Evolutionary conservation across 2,329 filamentous ascomycete genomes (phyloP), one percentile per base, ranked within the genome.

Genomic region (Trichoderma atrobrunneum): DNA sequence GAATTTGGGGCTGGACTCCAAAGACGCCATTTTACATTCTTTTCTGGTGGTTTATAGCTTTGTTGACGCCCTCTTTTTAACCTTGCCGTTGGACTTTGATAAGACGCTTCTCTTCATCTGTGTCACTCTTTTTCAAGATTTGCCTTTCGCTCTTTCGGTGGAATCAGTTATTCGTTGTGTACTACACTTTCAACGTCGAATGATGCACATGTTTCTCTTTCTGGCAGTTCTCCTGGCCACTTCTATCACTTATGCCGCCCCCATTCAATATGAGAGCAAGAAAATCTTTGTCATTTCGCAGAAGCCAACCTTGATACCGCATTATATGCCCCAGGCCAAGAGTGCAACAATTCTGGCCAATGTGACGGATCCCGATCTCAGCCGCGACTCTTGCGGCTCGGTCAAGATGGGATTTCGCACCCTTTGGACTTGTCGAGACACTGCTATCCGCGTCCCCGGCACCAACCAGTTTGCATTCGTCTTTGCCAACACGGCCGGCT

Each of bases 401-500:
- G 67, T 64, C 10, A 74, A 72, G 28, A 72, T 75, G 56, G 73
- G 73, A 28, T 34, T 18, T 51, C 73, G 74, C 26, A 70, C 67
- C 7, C 62, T 75, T n/a, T 75, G 74, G 74, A 74, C 72, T 11
- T 74, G 73, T 48, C 73, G 74, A 43, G 74, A 75, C 64, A 75
- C 73, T 2, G 54, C 69, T 30, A 34, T 71, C 24, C 51, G 56
- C 24, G 59, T 62, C 28, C 63, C 71, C 18, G 72, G 61, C 21
- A 67, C 36, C 14, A 66, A 71, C 11, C 34, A 61, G 32, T 70
- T 67, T 28, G 65, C 51, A 12, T 72, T 70, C 51, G 32, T 74
- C 34, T 74, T 73, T 68, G 48, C 72, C 48, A 72, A 74, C 54
- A 66, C 74, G 5, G 74, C 56, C 21, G 59, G 72, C 66, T 75